Evolutionary conservation across 139 green algal species (phyloP).

Genomic region (Penium margaritaceum): DNA sequence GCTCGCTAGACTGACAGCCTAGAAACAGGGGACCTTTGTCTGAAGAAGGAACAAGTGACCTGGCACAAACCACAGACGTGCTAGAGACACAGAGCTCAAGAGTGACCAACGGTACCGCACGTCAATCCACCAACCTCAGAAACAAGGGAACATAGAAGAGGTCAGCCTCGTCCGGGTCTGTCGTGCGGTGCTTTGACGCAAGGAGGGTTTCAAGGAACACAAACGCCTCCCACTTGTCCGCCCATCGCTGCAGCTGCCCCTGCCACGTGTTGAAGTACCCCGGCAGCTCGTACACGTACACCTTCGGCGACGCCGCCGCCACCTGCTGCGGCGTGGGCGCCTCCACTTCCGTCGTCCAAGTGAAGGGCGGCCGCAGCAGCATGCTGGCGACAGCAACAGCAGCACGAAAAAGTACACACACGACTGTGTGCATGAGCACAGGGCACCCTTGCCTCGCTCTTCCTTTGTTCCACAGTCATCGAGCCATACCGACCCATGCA

Average conservation of each 20-base stretch:
- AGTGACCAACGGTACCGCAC: too few species aligned
- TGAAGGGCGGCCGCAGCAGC: too few species aligned
- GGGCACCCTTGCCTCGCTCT: not conserved
- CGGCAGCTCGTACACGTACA: conserved; percentile 38
- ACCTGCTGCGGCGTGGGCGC: not conserved
- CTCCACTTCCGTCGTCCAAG: not conserved
- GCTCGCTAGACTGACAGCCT: too few species aligned
- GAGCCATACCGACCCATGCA: too few species aligned
- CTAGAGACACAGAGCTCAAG: too few species aligned
- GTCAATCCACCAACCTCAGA: not conserved
- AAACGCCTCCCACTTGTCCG: conserved; percentile 18
- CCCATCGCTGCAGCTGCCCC: not conserved
- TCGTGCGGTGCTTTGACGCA: conserved; percentile 53
- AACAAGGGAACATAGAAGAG: conserved; percentile 40
- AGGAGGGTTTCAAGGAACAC: conserved; percentile 55
- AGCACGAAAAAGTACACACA: not conserved
- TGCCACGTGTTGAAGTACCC: conserved; percentile 23
- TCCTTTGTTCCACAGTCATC: too few species aligned
- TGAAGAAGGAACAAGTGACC: too few species aligned
- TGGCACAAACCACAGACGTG: too few species aligned
- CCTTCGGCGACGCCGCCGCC: not conserved
- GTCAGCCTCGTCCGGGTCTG: conserved; percentile 55
- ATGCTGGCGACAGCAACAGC: not conserved
- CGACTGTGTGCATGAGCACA: not conserved
- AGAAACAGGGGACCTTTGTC: too few species aligned